Base-by-base conservation (phyloP, 805 yeast genomes). In the Komagataella kurtzmanii region DNA sequence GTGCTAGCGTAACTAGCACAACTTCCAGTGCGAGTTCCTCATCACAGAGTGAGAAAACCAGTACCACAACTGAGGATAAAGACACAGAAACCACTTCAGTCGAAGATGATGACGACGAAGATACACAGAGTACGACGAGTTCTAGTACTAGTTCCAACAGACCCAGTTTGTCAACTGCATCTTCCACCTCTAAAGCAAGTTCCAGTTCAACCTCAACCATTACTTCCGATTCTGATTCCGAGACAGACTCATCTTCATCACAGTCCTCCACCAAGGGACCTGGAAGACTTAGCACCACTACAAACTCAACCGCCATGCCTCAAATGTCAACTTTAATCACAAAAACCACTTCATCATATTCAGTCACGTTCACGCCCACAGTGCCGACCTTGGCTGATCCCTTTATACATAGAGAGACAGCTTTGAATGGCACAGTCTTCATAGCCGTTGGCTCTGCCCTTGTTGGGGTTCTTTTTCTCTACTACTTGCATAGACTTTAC, bases 401-500 rank as follows among this genome's bases (percentile, higher is more conserved):
- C 7, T 71, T 57, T 53, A 59, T 72, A 7, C 50, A 52, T 6
- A 49, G 51, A 18, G 51, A 65, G 5, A 46, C 54, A 6, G 56
- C 66, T 46, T 66, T 71, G 1, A 58, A 61, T 17, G 71, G 72
- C 19, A 58, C 75, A 12, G 70, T 75, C 18, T 75, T 75, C 59
- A 70, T 75, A 40, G 61, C 71, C 3, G 62, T 71, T 6, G 79
- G 76, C 4, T 62, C 66, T 0, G 57, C 71, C 6, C 49, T 73
- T 54, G 17, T 57, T 17, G 50, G 57, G 2, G 24, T 56, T n/a
- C 45, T 62, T 3, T 53, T 65, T 1, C 19, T 66, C 7, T 52
- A 59, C 2, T 49, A 61, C 6, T 30, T 62, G 10, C 45, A 56
- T 3, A 56, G 66, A 45, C 48, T 66, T 23, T 57, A 60, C 24